Base-by-base conservation (phyloP, 202 grass and related monocot genomes). In the Zoysia matrella region DNA sequence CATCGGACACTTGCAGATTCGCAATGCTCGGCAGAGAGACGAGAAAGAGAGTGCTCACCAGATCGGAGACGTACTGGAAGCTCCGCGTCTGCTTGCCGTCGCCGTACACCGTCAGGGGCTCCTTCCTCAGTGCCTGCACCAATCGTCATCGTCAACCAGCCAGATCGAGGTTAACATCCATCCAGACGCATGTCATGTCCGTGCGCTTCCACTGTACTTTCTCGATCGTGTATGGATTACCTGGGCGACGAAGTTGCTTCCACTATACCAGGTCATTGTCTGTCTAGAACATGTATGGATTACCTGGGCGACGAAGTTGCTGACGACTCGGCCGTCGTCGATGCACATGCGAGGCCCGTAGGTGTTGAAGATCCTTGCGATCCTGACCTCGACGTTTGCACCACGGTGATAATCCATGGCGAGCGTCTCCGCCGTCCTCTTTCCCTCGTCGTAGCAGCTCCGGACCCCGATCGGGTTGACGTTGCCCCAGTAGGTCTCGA, bases 331-430 rank as follows among this genome's bases (percentile, higher is more conserved):
- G 81, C 94, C 94, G 53, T 97, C 94, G 80, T 97, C 94, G 80
- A 94, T 94, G 86, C 94, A 97, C 94, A 97, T 97, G 61, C 94
- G 92, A 1, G 94, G 94, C 10, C 94, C 94, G 79, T 97, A 97
- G 13, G 94, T 97, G 90, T 97, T 97, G 55, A 98, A 98, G 83
- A 98, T 98, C 90, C 92, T 80, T 40, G 95, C 95, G 53, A 98
- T 98, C 75, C 95, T 92, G 67, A 98, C 95, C 90, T 98, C 88
- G 52, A 98, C 83, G 64, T 88, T 88, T 73, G 95, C 95, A 45
- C 92, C 92, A 43, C 92, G 95, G 80, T 98, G 92, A 84, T 98
- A 95, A 75, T 98, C 95, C 95, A 98, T 98, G 82, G 95, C 91
- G 76, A 98, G 54, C 52, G 95, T 98, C 90, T 98, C 95, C 4